Evolutionary conservation across 169 alveolate genomes (phyloP).

Genomic region (Plasmodium yoelii): DNA sequence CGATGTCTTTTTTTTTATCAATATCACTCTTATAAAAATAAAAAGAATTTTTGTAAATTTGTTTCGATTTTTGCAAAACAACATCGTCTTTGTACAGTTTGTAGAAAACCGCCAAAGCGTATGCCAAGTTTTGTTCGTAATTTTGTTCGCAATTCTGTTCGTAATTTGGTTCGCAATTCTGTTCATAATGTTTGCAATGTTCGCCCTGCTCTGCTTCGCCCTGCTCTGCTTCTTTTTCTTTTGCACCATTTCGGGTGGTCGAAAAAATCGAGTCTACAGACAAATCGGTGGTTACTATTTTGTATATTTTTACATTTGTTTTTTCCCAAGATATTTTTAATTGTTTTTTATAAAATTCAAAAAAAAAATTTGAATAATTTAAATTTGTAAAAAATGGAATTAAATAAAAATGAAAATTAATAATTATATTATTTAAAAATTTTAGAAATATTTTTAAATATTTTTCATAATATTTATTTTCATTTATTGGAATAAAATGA

Average conservation of each 20-base stretch:
- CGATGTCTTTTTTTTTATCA: not conserved
- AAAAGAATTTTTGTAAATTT: conserved; percentile 27
- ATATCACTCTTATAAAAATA: conserved; percentile 31
- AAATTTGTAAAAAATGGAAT: conserved; percentile 63
- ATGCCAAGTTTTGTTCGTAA: conserved; percentile 6
- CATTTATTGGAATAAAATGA: conserved; percentile 3
- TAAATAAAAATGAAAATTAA: conserved; percentile 65
- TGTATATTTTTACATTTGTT: no score
- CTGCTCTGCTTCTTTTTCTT: no score
- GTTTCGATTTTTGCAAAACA: conserved; percentile 14
- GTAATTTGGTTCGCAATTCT: no score
- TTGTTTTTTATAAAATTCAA: conserved; percentile 42
- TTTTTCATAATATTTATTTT: conserved; percentile 27
- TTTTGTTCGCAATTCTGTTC: no score
- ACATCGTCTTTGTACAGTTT: conserved; percentile 18
- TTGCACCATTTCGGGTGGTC: no score
- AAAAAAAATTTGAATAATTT: conserved; percentile 39
- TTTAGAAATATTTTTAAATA: conserved; percentile 46
- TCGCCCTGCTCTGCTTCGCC: no score
- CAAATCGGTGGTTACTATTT: no score
- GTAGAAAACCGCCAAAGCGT: conserved; percentile 8
- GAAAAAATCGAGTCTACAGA: no score
- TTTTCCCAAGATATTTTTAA: no score
- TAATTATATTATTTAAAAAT: conserved; percentile 62
- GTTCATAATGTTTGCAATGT: no score